These are phyloP conservation scores for Psophocarpus tetragonolobus DNA, from an alignment of 306 rosid genomes.

Conservation along the genomic window DNA sequence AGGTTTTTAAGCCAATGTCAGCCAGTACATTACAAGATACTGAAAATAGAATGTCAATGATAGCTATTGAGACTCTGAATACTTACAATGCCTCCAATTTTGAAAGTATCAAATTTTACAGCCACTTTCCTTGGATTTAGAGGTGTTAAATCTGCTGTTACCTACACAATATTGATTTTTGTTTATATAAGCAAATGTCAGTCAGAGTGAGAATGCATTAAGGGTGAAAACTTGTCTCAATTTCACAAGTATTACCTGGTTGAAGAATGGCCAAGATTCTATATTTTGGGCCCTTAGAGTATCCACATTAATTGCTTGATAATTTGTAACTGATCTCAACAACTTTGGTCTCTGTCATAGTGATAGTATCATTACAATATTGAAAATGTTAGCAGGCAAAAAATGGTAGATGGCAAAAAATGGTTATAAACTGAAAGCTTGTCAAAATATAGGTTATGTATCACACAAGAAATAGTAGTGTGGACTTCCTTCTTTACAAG, in stretches of 20 bases:
- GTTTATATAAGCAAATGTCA: neutral
- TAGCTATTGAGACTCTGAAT: constrained; percentile 7
- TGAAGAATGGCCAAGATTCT: constrained; percentile 93
- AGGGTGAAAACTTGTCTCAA: neutral
- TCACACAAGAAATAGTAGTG: neutral
- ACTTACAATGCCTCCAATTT: constrained; percentile 84
- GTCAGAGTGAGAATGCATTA: constrained; percentile 8
- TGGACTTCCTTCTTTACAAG: neutral
- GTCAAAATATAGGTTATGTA: neutral
- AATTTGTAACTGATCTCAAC: constrained; percentile 72
- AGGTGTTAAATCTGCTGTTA: constrained; percentile 89
- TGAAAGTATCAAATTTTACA: constrained; percentile 81
- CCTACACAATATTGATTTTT: constrained; percentile 50
- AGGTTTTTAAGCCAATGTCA: constrained; percentile 12
- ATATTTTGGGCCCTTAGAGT: constrained; percentile 89
- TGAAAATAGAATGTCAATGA: constrained; percentile 18
- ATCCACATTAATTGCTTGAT: constrained; percentile 83
- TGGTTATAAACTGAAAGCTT: neutral
- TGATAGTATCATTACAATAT: constrained; percentile 29
- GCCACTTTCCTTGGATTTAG: constrained; percentile 85
- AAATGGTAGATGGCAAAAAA: neutral
- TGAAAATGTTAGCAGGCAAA: constrained; percentile 25
- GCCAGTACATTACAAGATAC: neutral
- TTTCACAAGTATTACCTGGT: constrained; percentile 63
- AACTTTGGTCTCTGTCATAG: constrained; percentile 84